Percentiles rank a stretch among this genome's conserved stretches.
Conservation (phyloP, 441 rosid species). For the Bocquillonia castaneifolia region DNA sequence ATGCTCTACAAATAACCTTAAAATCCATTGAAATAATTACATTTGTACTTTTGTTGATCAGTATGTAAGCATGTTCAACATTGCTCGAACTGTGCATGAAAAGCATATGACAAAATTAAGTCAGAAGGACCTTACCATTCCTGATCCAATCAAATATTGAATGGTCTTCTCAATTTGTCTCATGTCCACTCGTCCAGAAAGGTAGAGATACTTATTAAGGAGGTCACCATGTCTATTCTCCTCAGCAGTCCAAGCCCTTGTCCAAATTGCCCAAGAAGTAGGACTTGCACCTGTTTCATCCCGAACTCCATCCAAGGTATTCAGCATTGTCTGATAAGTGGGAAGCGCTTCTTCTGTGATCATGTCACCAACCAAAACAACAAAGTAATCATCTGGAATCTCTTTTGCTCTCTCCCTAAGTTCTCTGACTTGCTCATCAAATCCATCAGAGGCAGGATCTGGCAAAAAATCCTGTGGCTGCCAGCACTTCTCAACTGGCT, state of each 20-base stretch:
- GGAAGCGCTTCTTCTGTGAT: slow-evolving; percentile 97
- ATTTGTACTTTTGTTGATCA: no score
- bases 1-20: no score
- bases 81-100: not conserved
- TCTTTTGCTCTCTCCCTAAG: slow-evolving; percentile 70
- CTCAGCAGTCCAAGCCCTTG: slow-evolving; percentile 96
- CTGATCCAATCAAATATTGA: slow-evolving; percentile 90
- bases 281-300: slow-evolving; percentile 95
- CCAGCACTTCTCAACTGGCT: slow-evolving; percentile 90
- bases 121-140: slow-evolving; percentile 67
- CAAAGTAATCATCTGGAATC: slow-evolving; percentile 86
- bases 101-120: not conserved
- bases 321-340: slow-evolving; percentile 82
- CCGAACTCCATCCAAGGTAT: slow-evolving; percentile 75
- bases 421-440: slow-evolving; percentile 75
- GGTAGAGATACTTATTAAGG: slow-evolving; percentile 76
- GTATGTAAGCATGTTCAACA: not conserved
- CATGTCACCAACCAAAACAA: slow-evolving; percentile 93
- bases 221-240: slow-evolving; percentile 95
- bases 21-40: no score
- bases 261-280: slow-evolving; percentile 89
- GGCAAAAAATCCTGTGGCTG: slow-evolving; percentile 93
- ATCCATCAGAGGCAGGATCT: slow-evolving; percentile 72
- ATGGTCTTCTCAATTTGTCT: slow-evolving; percentile 87
- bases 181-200: slow-evolving; percentile 92